A percentile compares a stretch with the other conserved stretches of the same genome.
phyloP scores from a whole-genome alignment of 352 stramenopile genomes.

The Elongisporangium senticosum region DNA sequence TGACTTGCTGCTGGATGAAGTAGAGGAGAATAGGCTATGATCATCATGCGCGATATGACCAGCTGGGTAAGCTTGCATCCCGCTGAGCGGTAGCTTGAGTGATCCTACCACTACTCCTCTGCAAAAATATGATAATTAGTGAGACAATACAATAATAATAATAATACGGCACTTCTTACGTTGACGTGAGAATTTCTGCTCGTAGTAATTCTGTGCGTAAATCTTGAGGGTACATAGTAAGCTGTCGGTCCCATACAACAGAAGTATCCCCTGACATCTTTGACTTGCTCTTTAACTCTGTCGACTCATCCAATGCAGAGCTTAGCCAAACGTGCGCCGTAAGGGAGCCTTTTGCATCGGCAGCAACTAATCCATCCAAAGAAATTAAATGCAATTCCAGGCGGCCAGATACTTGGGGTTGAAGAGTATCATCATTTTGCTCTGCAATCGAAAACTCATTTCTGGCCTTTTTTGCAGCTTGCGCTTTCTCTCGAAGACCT shows the following conservation, averaged over 20 bases:
- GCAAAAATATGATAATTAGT: neutral
- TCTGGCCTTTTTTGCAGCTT: neutral
- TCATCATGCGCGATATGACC: too few relatives aligned
- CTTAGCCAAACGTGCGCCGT: conserved; percentile 34
- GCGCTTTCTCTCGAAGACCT: conserved; percentile 8
- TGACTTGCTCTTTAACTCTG: conserved; percentile 20
- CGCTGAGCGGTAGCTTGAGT: conserved; percentile 26
- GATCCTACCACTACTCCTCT: conserved; percentile 28
- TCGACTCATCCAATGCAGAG: conserved; percentile 23
- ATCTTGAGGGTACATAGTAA: conserved; percentile 36
- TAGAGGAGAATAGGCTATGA: too few relatives aligned
- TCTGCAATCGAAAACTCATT: neutral
- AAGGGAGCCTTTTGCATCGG: conserved; percentile 9
- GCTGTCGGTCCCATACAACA: conserved; percentile 27
- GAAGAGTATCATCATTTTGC: neutral
- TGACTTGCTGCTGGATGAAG: too few relatives aligned
- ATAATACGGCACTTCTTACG: conserved; percentile 12
- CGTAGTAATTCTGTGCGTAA: conserved; percentile 26
- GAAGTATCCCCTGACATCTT: neutral
- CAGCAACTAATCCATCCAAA: conserved; percentile 6
- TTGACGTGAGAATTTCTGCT: conserved; percentile 25
- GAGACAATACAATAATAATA: neutral
- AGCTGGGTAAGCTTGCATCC: conserved; percentile 5
- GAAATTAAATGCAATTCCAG: conserved; percentile 33
- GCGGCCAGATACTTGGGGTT: conserved; percentile 13